These are phyloP conservation scores for Cercospora sesami DNA, from an alignment of 2,329 filamentous ascomycete species.

Conservation along the genomic window DNA sequence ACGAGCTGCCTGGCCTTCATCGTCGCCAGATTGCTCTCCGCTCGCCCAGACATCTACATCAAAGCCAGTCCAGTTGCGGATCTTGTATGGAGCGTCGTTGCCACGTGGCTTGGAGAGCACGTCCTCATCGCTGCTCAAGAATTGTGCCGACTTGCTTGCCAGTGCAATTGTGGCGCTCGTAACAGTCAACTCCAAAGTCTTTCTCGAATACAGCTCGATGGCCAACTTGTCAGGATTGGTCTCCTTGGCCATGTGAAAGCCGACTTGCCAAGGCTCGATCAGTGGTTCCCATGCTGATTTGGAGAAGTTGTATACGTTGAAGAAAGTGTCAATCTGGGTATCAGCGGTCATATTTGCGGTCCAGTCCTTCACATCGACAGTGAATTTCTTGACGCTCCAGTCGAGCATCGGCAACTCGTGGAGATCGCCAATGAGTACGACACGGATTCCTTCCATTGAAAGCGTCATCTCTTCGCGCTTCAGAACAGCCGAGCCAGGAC, in stretches of 20 bases:
- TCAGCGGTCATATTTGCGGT: constrained; percentile 83
- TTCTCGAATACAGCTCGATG: constrained; percentile 83
- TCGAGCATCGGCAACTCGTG: constrained; percentile 96
- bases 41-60: constrained; percentile 81
- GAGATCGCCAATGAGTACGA: constrained; percentile 91
- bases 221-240: constrained; percentile 72
- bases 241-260: constrained; percentile 81
- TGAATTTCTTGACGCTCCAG: constrained; percentile 87
- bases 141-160: constrained; percentile 88
- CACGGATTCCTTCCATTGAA: constrained; percentile 80
- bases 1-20: constrained; percentile 70
- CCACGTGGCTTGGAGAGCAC: constrained; percentile 90
- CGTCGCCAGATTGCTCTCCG: constrained; percentile 57
- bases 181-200: constrained; percentile 85
- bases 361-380: constrained; percentile 84
- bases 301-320: constrained; percentile 98
- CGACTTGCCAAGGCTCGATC: constrained; percentile 94
- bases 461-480: constrained; percentile 81
- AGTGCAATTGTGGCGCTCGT: constrained; percentile 93
- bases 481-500: constrained; percentile 53
- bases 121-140: constrained; percentile 84
- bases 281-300: constrained; percentile 98
- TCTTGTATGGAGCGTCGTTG: constrained; percentile 86
- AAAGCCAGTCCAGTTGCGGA: constrained; percentile 95
- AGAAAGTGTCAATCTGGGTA: constrained; percentile 86